Evolutionary conservation across 2,329 filamentous ascomycete species (phyloP).

Genomic region (Epichloe scottii): DNA sequence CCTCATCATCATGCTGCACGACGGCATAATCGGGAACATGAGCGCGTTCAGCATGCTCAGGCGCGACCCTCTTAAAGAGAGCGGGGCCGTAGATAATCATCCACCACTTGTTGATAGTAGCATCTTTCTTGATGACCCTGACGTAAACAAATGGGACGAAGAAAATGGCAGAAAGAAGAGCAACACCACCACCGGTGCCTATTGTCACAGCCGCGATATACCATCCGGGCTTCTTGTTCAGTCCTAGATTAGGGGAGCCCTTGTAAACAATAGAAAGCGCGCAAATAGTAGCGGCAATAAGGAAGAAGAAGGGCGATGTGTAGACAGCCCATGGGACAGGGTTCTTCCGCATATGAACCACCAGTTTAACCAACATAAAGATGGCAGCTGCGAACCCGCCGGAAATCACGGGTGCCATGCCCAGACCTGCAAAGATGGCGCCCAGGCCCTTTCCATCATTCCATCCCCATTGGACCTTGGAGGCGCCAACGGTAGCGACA

Average conservation of each 20-base stretch:
- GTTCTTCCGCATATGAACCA: constrained; percentile 58
- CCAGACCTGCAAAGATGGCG: constrained; percentile 54
- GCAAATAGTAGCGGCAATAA: constrained; percentile 61
- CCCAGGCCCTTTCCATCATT: constrained; percentile 53
- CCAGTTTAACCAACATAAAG: constrained; percentile 50
- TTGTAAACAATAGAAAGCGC: constrained; percentile 72
- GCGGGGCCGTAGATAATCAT: constrained; percentile 50
- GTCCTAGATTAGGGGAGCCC: constrained; percentile 55
- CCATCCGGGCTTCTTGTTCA: constrained; percentile 53
- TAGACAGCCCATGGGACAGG: constrained; percentile 62
- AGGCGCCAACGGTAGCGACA: constrained; percentile 51
- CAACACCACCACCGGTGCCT: constrained; percentile 48
- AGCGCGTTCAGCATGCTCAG: constrained; percentile 38
- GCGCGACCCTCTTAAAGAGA: constrained; percentile 46
- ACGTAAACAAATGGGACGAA: constrained; percentile 60
- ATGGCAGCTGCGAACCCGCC: constrained; percentile 51
- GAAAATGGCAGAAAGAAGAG: constrained; percentile 49
- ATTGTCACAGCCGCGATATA: constrained; percentile 56
- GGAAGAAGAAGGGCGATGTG: constrained; percentile 65
- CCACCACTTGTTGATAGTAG: constrained; percentile 50
- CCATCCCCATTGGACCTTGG: constrained; percentile 54
- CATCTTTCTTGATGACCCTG: constrained; percentile 56
- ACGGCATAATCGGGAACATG: constrained; percentile 66
- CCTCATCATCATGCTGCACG: constrained; percentile 46
- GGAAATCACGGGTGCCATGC: constrained; percentile 55